Conservation (phyloP, 225 moss, liverwort and hornwort species). For the Lunularia cruciata region DNA sequence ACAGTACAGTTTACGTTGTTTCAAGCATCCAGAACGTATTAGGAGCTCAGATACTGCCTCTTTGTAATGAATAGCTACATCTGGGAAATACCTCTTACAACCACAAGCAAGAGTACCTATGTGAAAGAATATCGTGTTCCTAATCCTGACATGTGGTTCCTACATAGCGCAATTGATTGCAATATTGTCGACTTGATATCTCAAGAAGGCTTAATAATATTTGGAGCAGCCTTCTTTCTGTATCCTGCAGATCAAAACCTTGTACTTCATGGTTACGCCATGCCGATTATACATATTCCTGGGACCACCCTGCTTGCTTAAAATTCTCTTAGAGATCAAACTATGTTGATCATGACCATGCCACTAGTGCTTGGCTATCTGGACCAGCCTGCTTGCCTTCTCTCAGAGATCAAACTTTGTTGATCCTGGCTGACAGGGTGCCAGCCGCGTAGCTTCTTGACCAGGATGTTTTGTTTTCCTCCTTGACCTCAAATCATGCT, state of each 20-base stretch:
- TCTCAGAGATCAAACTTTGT: constrained; percentile 14
- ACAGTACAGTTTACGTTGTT: neutral
- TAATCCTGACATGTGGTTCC: constrained; percentile 8
- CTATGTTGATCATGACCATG: constrained; percentile 2
- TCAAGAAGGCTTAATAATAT: neutral
- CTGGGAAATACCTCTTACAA: neutral
- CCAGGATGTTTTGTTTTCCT: neutral
- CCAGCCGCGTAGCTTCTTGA: constrained; percentile 7
- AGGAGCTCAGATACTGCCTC: neutral
- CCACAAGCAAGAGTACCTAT: neutral
- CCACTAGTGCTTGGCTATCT: neutral
- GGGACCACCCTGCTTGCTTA: neutral
- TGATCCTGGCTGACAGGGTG: constrained; percentile 23
- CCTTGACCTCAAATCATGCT: constrained; percentile 22
- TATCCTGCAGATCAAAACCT: constrained; percentile 18
- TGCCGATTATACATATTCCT: neutral
- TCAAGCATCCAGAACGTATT: constrained; percentile 5
- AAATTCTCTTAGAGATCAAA: constrained; percentile 9
- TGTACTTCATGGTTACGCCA: constrained; percentile 10
- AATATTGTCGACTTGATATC: constrained; percentile 4
- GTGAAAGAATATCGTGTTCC: neutral
- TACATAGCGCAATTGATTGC: constrained; percentile 5
- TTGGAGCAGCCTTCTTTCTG: neutral
- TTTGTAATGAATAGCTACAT: neutral
- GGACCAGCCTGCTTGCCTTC: constrained; percentile 7